Conservation (phyloP, 177 flowering plant species). For the Vitis hybrid region DNA sequence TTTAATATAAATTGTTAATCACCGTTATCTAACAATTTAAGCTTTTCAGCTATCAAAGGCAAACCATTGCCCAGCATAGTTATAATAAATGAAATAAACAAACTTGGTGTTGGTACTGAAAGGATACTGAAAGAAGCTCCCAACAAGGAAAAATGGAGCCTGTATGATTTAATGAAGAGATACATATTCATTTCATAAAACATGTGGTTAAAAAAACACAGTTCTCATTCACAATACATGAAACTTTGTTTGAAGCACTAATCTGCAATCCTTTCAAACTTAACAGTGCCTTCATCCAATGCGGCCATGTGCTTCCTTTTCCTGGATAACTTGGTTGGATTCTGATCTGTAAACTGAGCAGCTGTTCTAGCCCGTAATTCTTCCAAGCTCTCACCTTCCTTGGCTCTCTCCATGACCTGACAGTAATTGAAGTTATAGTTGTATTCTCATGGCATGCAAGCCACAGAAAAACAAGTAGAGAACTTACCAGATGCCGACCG, state of each 20-base stretch:
- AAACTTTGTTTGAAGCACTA: slow-evolving; percentile 11
- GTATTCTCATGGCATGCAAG: not conserved
- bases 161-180: too few species aligned
- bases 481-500: slow-evolving; percentile 89
- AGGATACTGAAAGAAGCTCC: too few species aligned
- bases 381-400: slow-evolving; percentile 91
- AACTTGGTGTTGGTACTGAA: too few species aligned
- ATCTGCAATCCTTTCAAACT: slow-evolving; percentile 38
- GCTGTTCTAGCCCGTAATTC: slow-evolving; percentile 85
- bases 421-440: not conserved
- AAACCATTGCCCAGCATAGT: too few species aligned
- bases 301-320: slow-evolving; percentile 58
- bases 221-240: too few species aligned
- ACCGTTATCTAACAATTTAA: too few species aligned
- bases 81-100: too few species aligned
- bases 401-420: slow-evolving; percentile 91
- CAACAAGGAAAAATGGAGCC: too few species aligned
- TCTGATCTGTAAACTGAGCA: slow-evolving; percentile 66
- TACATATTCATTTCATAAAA: too few species aligned
- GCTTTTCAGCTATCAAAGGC: too few species aligned
- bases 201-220: too few species aligned
- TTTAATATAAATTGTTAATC: too few species aligned
- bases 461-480: not conserved
- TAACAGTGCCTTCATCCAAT: slow-evolving; percentile 48
- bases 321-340: slow-evolving; percentile 52